Percentiles rank a stretch among this genome's conserved stretches.
These are phyloP conservation scores for Cyphellophora attinorum DNA, from an alignment of 2,329 filamentous ascomycete genomes.

Conservation along the genomic window DNA sequence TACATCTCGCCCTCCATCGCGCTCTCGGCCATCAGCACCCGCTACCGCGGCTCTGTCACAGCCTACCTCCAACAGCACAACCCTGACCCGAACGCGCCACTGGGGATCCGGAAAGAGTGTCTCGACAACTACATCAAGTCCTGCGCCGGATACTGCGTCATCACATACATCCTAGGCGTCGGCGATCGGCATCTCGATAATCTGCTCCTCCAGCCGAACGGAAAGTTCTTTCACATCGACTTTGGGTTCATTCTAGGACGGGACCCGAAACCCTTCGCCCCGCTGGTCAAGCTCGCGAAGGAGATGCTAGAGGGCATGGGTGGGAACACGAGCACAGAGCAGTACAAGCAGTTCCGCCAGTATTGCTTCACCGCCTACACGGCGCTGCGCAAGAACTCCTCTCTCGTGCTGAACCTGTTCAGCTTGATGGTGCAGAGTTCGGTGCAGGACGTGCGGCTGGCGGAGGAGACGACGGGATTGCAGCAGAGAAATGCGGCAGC, in stretches of 20 bases:
- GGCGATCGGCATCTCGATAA: constrained; percentile 95
- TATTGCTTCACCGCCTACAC: constrained; percentile 95
- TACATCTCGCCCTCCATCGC: constrained; percentile 74
- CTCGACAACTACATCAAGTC: constrained; percentile 94
- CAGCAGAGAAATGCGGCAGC: too few relatives aligned
- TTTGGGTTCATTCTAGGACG: constrained; percentile 97
- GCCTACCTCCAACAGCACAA: constrained; percentile 84
- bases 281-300: constrained; percentile 90
- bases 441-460: constrained; percentile 86
- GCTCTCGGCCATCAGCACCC: constrained; percentile 71
- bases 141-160: constrained; percentile 95
- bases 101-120: constrained; percentile 82
- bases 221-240: constrained; percentile 95
- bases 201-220: constrained; percentile 77
- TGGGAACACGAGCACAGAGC: constrained; percentile 59
- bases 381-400: constrained; percentile 78
- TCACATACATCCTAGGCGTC: constrained; percentile 94
- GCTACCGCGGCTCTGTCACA: constrained; percentile 69
- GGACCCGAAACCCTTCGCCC: constrained; percentile 94
- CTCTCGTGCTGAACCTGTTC: constrained; percentile 89
- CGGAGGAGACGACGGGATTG: constrained; percentile 61
- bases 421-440: constrained; percentile 96
- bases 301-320: constrained; percentile 99
- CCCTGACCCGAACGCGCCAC: constrained; percentile 68
- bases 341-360: constrained; percentile 84